Conservation (phyloP, 768 basidiomycete genomes). For the Cystobasidium ongulense region DNA sequence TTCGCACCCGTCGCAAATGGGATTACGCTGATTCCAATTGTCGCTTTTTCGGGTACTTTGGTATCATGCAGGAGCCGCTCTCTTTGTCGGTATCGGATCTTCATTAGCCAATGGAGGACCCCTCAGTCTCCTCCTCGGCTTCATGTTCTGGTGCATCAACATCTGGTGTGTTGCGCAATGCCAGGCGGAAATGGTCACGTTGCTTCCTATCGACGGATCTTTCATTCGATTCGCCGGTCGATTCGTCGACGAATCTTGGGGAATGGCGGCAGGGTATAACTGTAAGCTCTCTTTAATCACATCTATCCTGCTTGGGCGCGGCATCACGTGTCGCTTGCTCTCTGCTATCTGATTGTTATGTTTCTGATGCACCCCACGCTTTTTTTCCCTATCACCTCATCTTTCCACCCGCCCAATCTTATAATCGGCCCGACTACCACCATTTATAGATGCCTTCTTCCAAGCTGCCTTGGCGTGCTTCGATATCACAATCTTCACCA, state of each 20-base stretch:
- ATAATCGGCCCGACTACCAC: neutral
- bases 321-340: neutral
- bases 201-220: slow-evolving; percentile 30
- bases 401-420: neutral
- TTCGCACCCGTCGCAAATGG: neutral
- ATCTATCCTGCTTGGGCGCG: neutral
- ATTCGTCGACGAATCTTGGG: slow-evolving; percentile 31
- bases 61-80: slow-evolving; percentile 24
- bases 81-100: slow-evolving; percentile 32
- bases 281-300: neutral
- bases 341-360: neutral
- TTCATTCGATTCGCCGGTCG: slow-evolving; percentile 32
- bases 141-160: slow-evolving; percentile 18
- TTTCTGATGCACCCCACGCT: neutral
- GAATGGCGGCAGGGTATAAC: slow-evolving; percentile 31
- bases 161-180: slow-evolving; percentile 29
- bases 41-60: no score
- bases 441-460: slow-evolving; percentile 5
- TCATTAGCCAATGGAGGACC: slow-evolving; percentile 29
- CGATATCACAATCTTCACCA: slow-evolving; percentile 29
- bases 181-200: slow-evolving; percentile 32
- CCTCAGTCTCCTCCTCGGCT: slow-evolving; percentile 17
- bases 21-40: neutral
- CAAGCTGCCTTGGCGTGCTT: slow-evolving; percentile 32
- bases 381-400: neutral